Base-by-base conservation (phyloP, 169 alveolate genomes). In the Cyclospora cayetanensis region DNA sequence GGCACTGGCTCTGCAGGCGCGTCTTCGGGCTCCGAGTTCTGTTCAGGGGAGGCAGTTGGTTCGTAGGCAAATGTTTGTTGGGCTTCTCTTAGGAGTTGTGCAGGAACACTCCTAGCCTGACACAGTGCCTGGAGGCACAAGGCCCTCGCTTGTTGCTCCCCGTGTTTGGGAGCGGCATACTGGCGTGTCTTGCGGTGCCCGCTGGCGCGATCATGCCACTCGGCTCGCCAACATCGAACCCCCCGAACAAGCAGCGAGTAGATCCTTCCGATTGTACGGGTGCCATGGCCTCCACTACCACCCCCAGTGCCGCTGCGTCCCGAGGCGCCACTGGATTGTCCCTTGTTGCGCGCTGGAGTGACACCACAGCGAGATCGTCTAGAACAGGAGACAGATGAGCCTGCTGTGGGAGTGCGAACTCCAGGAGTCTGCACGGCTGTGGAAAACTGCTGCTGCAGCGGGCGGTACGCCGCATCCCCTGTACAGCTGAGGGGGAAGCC, bases 211-310 rank as follows among this genome's bases (percentile, higher is more conserved):
- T 82, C 91, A 41, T 80, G 80, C 94, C 94, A 91, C 22, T 91
- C 94, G 4, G 94, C 91, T 25, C 94, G 55, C 94, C 94, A 91
- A 80, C 94, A 91, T 25, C 90, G 74, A 15, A 91, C 94, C 1
- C 90, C 91, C n/a, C 94, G 65, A 1, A 91, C 90, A 18, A 77
- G 82, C 22, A 91, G 76, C n/a, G 90, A 76, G 35, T 91, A 91
- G 15, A 91, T 91, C 22, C 94, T 42, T 18, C 94, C 94, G 1
- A 90, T 90, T 5, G 90, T 82, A 20, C 94, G 86, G 55, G 60
- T 87, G 74, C 72, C 68, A 35, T 7, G 50, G 74, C 85, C 39
- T 53, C 85, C 53, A 22, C 68, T 42, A 34, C 68, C 68, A 63
- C 85, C 42, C 35, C 85, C 31, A 63, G 15, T 39, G 29, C 65